Evolutionary conservation across 805 yeast species (phyloP), one percentile per base, ranked within the genome.

Genomic region (Candida sakaeoensis): DNA sequence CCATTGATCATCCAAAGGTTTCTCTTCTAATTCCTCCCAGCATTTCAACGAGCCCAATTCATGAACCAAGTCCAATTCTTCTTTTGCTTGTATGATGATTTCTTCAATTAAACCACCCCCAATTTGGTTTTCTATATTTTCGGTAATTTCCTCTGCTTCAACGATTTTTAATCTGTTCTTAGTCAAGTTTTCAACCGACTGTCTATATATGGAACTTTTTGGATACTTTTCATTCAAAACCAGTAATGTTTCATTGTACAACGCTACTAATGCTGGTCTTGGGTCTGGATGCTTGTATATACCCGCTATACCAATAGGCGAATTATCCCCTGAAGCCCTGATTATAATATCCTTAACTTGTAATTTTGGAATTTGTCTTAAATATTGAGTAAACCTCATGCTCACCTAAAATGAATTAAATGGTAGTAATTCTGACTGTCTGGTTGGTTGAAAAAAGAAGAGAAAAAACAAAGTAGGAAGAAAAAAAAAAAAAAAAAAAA

Each of bases 61-160:
- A 53, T 76, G 66, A 36, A 85, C 81, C 51, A 87, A 72, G 41
- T 71, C 73, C 52, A 77, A 76, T 65, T 87, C 95, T 44, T 85
- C 93, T 51, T 80, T 75, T 12, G 95, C 95, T 68, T 87, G 95
- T 44, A 85, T 72, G 40, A 87, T 56, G 43, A 87, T 65, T 68
- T 87, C 95, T 65, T 87, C 95, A 47, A 86, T 80, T 53, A 87
- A 74, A 2, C 95, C 95, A 46, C 82, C 79, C 14, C 95, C 95
- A 47, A 87, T 82, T 58, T 78, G 64, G 47, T 70, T 64, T 66
- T 87, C 95, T 50, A 87, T 84, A 46, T 70, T 75, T 52, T 75
- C 83, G 30, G 73, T 63, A 39, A 79, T 75, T 48, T 80, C 86
- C 45, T 75, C 74, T 33, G 62, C 54, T 56, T 84, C 79, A 15